phyloP scores from a whole-genome alignment of 306 rosid species.

The Benincasa hispida region DNA sequence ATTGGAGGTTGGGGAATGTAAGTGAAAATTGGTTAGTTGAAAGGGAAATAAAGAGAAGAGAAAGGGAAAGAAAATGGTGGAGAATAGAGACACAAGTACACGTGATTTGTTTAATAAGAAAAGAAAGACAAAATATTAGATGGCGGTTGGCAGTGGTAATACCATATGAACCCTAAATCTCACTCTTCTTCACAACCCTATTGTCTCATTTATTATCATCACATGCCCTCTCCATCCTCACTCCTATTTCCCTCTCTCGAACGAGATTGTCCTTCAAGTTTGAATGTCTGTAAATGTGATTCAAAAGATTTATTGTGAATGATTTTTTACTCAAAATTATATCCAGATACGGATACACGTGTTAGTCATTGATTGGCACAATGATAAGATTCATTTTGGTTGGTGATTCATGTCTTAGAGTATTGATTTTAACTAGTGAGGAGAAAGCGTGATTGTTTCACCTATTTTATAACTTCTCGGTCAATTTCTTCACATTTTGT shows the following conservation, averaged over 20 bases:
- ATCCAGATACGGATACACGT: too few relatives aligned
- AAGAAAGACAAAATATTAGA: slow-evolving; percentile 11
- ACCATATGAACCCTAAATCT: too few relatives aligned
- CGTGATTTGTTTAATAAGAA: not conserved
- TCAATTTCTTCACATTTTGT: too few relatives aligned
- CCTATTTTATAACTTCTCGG: too few relatives aligned
- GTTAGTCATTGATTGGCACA: not conserved
- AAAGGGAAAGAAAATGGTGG: not conserved
- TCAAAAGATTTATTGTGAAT: too few relatives aligned
- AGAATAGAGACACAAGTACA: not conserved
- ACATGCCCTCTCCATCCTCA: slow-evolving; percentile 12
- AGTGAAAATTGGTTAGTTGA: not conserved
- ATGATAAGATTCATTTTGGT: not conserved
- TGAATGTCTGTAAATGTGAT: too few relatives aligned
- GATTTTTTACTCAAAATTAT: too few relatives aligned
- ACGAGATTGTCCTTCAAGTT: too few relatives aligned
- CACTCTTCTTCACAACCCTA: slow-evolving; percentile 2
- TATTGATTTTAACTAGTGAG: too few relatives aligned
- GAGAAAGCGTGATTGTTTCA: not conserved
- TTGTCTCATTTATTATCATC: slow-evolving; percentile 26
- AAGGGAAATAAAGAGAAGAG: not conserved
- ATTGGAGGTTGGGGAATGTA: not conserved
- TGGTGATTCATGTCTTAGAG: not conserved
- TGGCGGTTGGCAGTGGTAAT: slow-evolving; percentile 25
- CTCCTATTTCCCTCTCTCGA: not conserved